A percentile compares a stretch with the other conserved stretches of the same genome.
Evolutionary conservation across 805 yeast genomes (phyloP).

Genomic region (Brettanomyces anomalus): DNA sequence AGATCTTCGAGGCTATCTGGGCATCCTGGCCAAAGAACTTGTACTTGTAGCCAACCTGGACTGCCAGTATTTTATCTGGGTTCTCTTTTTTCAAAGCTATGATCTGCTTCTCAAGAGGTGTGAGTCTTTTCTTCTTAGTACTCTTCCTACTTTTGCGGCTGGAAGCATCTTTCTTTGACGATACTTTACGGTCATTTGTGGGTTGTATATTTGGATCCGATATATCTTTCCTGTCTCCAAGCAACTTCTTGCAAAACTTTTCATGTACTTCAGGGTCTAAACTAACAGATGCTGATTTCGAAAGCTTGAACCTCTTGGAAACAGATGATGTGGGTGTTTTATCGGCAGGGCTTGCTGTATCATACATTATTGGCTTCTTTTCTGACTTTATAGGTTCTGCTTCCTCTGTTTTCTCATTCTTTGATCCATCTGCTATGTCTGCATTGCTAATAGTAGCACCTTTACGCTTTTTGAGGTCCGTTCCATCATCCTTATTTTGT

Average conservation of each 20-base stretch:
- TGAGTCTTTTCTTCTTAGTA: constrained; percentile 23
- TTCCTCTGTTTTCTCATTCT: neutral
- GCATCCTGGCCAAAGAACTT: constrained; percentile 87
- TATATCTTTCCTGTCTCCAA: neutral
- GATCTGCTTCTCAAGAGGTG: constrained; percentile 79
- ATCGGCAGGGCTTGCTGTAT: no score
- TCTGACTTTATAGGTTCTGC: neutral
- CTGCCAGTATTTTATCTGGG: constrained; percentile 61
- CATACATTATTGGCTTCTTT: neutral
- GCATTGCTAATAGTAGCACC: no score
- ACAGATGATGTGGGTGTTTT: no score
- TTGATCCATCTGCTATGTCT: neutral
- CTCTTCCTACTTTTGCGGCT: neutral
- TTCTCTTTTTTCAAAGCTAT: constrained; percentile 52
- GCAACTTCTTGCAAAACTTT: neutral
- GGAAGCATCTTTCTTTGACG: no score
- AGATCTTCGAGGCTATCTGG: constrained; percentile 47
- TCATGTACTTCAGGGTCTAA: neutral
- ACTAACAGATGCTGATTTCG: neutral
- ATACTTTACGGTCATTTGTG: no score
- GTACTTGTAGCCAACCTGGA: constrained; percentile 90
- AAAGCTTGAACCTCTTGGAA: neutral
- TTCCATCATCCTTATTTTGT: no score
- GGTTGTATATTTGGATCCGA: no score
- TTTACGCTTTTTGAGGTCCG: no score